Base-by-base conservation (phyloP, 2,329 filamentous ascomycete species). In the Botrytis sinoallii region DNA sequence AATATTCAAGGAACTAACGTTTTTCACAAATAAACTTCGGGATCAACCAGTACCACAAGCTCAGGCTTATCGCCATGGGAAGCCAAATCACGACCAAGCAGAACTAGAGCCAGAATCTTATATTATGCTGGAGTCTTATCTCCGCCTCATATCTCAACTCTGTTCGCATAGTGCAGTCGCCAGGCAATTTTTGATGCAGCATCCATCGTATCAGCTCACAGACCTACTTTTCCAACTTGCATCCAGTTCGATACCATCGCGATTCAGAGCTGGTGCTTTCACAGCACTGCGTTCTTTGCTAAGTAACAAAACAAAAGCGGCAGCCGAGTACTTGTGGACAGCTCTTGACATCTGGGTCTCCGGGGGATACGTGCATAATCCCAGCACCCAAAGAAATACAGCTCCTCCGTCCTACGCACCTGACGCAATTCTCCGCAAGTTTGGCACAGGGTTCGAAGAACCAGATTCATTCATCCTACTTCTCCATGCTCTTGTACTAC, bases 101-200 rank as follows among this genome's bases (percentile, higher is more conserved):
- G 94, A 97, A 81, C 86, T 88, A 42, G 95, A 98, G 80, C 93
- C 94, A 6, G 97, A 99, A 82, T 97, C 93, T 59, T 91, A 92
- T n/a, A 93, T 97, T 83, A 98, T 99, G 93, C 86, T 99, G 42
- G 94, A 98, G 80, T 95, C 94, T 78, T 98, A 98, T 81, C 86
- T 99, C 70, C 90, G 95, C 44, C 87, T 99, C 8, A 92, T 97
- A 78, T 90, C 93, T 5, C 94, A 97, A 81, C 85, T 99, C 16
- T 91, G 92, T 75, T 86, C 88, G 35, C 90, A 95, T 80, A 97
- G 93, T 79, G 85, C 88, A 74, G 85, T 86, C 32, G 92, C 94
- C 1, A 88, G 95, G 68, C 84, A 88, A 48, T 97, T 92, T 85
- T 86, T 98, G 74, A 84, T 97, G 35, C 87, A 89, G 60, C 85